A percentile compares a stretch with the other conserved stretches of the same genome.
Conservation (phyloP, 2,329 filamentous ascomycete genomes). For the Tolypocladium tundrense region DNA sequence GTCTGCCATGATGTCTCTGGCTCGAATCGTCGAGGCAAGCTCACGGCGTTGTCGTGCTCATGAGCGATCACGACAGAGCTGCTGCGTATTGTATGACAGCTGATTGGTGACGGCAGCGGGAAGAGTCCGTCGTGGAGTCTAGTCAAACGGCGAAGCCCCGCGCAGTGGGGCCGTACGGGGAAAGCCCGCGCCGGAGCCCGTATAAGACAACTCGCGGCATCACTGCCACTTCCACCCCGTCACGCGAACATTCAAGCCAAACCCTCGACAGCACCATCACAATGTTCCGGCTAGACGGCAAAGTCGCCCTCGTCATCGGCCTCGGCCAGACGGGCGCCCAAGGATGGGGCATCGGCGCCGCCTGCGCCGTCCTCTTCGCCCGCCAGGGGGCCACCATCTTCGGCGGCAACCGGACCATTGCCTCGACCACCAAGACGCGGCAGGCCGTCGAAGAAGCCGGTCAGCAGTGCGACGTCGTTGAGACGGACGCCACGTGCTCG, state of each 20-base stretch:
- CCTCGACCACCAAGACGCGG: not conserved
- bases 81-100: not conserved
- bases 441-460: not conserved
- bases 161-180: not conserved
- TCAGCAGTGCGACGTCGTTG: not conserved
- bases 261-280: too few relatives aligned
- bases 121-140: not conserved
- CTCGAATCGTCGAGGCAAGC: not conserved
- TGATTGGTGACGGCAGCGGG: not conserved
- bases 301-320: conserved; percentile 34
- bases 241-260: not conserved
- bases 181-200: not conserved
- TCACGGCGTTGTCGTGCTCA: not conserved
- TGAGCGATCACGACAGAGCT: too few relatives aligned
- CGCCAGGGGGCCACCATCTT: not conserved
- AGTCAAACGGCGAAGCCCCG: not conserved
- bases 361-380: conserved; percentile 28
- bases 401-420: not conserved
- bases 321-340: conserved; percentile 31
- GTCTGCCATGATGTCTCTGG: not conserved
- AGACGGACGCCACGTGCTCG: not conserved
- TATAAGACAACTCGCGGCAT: not conserved
- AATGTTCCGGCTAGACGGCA: conserved; percentile 29
- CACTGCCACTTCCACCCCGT: not conserved
- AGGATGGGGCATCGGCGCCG: conserved; percentile 41